Conservation (phyloP, 2,329 filamentous ascomycete species). For the Penicillium oxalicum region DNA sequence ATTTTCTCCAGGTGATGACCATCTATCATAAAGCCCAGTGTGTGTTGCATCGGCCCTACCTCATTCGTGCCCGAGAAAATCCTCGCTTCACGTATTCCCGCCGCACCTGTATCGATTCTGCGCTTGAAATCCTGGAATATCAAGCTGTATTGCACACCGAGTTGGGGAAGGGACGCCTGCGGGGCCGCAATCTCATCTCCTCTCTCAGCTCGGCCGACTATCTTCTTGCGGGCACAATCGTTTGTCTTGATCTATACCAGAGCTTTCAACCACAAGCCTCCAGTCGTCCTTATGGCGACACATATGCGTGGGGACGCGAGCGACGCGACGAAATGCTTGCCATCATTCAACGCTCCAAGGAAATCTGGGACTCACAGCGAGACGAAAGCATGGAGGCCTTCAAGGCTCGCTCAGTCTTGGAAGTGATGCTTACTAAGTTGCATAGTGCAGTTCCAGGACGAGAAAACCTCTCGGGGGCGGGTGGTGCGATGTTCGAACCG, state of each 20-base stretch:
- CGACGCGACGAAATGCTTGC: conserved; percentile 66
- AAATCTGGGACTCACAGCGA: conserved; percentile 73
- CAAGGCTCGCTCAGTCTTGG: conserved; percentile 76
- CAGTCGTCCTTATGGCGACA: conserved; percentile 32
- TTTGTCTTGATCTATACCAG: conserved; percentile 76
- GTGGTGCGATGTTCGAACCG: conserved; percentile 28
- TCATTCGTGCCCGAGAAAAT: conserved; percentile 70
- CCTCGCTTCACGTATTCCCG: conserved; percentile 78
- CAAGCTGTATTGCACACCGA: conserved; percentile 71
- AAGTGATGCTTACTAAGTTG: conserved; percentile 77
- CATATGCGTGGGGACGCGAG: conserved; percentile 44
- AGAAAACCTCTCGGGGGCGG: conserved; percentile 19
- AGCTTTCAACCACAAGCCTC: conserved; percentile 31
- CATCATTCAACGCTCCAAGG: conserved; percentile 63
- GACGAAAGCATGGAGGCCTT: conserved; percentile 82
- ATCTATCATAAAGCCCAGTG: conserved; percentile 85
- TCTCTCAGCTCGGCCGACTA: conserved; percentile 80
- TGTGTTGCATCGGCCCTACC: conserved; percentile 80
- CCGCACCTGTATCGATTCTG: conserved; percentile 76
- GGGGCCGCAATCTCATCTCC: conserved; percentile 70
- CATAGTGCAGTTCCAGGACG: conserved; percentile 31
- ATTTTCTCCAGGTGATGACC: conserved; percentile 55
- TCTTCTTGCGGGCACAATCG: conserved; percentile 75
- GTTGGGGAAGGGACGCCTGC: conserved; percentile 64
- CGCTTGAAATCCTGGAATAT: conserved; percentile 72